Percentiles rank a stretch among this genome's conserved stretches.
Conservation (phyloP, 2,329 filamentous ascomycete species). For the Pyricularia pennisetigena region DNA sequence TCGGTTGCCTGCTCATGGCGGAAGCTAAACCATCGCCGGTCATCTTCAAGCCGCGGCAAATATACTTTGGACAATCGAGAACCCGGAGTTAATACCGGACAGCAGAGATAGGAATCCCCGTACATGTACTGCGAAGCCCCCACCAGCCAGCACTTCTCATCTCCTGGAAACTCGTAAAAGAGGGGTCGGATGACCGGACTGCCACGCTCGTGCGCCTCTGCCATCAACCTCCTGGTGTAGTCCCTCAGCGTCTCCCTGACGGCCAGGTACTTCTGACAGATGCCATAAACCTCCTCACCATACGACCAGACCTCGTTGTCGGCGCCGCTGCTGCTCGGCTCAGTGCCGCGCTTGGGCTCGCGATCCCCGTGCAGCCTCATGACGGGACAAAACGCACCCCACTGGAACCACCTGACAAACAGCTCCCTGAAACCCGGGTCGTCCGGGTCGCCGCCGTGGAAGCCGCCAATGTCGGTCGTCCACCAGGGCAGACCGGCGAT, state of each 20-base stretch:
- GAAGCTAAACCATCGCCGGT: neutral
- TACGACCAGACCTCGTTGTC: conserved; percentile 59
- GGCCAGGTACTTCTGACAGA: conserved; percentile 48
- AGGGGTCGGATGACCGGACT: conserved; percentile 51
- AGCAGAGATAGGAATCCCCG: conserved; percentile 47
- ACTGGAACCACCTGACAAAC: conserved; percentile 64
- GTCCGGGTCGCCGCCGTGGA: conserved; percentile 70
- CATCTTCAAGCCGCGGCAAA: conserved; percentile 26
- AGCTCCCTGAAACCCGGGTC: conserved; percentile 70
- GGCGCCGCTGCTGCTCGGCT: conserved; percentile 38
- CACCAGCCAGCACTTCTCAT: conserved; percentile 42
- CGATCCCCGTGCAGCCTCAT: conserved; percentile 59
- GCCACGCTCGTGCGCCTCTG: conserved; percentile 47
- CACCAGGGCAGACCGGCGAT: conserved; percentile 56
- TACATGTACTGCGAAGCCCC: conserved; percentile 53
- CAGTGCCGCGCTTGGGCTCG: conserved; percentile 39
- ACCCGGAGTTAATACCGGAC: conserved; percentile 42
- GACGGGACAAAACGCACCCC: conserved; percentile 57
- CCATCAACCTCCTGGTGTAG: conserved; percentile 50
- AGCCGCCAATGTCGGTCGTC: conserved; percentile 63
- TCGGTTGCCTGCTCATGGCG: neutral
- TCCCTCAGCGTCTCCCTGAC: conserved; percentile 47
- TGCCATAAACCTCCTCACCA: conserved; percentile 47
- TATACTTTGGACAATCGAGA: conserved; percentile 37
- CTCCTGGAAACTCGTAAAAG: conserved; percentile 54